Percentiles rank a stretch among this genome's conserved stretches.
Conservation (phyloP, 2,329 filamentous ascomycete genomes). For the Aspergillus sp. region DNA sequence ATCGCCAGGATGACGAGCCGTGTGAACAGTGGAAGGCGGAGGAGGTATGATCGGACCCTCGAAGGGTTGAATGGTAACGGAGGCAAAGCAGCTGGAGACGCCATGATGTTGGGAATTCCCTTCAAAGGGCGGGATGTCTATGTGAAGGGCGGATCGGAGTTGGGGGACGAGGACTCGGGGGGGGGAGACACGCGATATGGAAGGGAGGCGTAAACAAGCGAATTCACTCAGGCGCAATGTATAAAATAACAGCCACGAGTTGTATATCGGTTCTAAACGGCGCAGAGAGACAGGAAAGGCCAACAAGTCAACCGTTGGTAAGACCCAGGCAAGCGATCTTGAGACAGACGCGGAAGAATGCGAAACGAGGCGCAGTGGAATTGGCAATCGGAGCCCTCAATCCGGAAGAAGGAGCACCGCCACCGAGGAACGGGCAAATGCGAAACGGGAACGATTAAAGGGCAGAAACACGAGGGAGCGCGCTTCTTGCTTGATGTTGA, state of each 20-base stretch:
- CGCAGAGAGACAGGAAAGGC: not conserved
- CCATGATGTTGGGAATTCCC: slow-evolving; percentile 31
- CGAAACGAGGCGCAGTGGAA: not conserved
- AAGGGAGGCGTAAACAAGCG: not conserved
- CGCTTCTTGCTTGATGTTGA: not conserved
- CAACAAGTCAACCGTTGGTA: not conserved
- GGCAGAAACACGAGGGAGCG: not conserved
- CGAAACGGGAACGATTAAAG: not conserved
- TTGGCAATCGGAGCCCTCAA: not conserved
- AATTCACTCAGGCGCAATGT: not conserved
- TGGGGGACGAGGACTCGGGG: not conserved
- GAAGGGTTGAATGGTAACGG: slow-evolving; percentile 66
- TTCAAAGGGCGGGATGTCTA: not conserved
- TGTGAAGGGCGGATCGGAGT: not conserved
- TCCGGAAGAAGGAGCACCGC: not conserved
- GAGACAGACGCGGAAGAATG: not conserved
- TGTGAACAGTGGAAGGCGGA: slow-evolving; percentile 86
- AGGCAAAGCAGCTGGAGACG: slow-evolving; percentile 49
- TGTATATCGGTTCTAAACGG: not conserved
- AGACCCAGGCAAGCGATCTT: not conserved
- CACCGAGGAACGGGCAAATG: not conserved
- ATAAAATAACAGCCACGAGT: not conserved
- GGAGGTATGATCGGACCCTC: slow-evolving; percentile 76
- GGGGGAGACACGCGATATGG: not conserved
- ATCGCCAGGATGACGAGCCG: slow-evolving; percentile 68